These are phyloP conservation scores for Sugiyamaella novakii DNA, from an alignment of 1,139 yeast genomes.

Conservation along the genomic window DNA sequence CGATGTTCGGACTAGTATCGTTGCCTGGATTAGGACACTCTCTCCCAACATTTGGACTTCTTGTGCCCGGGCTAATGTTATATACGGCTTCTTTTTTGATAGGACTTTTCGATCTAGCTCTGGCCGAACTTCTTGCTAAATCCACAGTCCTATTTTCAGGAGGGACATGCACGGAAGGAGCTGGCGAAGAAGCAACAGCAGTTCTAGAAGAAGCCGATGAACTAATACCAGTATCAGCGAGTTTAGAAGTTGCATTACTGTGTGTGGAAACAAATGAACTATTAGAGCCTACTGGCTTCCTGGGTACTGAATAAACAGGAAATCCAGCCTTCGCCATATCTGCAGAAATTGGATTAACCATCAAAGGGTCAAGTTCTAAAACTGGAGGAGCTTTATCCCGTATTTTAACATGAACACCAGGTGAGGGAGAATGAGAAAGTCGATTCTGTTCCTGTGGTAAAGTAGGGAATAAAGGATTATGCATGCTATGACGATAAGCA, in stretches of 20 bases:
- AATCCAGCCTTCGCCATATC: conserved; percentile 19
- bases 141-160: background rate
- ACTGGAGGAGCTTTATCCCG: too few species aligned
- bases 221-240: background rate
- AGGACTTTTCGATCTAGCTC: conserved; percentile 12
- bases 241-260: background rate
- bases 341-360: conserved; percentile 5
- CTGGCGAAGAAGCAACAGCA: background rate
- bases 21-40: too few species aligned
- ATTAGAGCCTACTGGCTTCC: conserved; percentile 13
- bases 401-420: too few species aligned
- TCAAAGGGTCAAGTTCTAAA: background rate
- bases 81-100: background rate
- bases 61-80: too few species aligned
- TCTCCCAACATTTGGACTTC: background rate
- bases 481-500: conserved; percentile 3
- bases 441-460: background rate
- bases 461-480: conserved; percentile 3
- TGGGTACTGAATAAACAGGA: conserved; percentile 7
- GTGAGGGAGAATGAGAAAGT: conserved; percentile 1
- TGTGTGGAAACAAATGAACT: conserved; percentile 3
- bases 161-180: background rate
- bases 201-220: background rate
- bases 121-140: conserved; percentile 3
- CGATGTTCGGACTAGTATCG: background rate